phyloP scores from a whole-genome alignment of 1,284 basidiomycete genomes.

The Tylopilus sp. region DNA sequence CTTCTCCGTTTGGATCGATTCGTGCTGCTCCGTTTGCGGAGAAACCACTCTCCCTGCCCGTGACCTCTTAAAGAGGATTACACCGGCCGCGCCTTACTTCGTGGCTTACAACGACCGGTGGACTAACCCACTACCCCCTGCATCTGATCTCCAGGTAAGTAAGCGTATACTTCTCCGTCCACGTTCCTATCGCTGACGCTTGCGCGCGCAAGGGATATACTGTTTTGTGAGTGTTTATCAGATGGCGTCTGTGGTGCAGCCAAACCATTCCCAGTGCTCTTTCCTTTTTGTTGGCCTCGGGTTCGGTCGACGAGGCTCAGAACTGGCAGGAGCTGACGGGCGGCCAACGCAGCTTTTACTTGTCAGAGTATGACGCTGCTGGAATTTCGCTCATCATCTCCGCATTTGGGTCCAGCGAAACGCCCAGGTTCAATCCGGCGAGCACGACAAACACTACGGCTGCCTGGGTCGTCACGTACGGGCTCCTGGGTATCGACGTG shows the following conservation, averaged over 20 bases:
- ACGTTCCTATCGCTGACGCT: neutral
- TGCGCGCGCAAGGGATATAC: slow-evolving; percentile 41
- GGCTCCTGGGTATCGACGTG: slow-evolving; percentile 51
- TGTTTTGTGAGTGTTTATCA: slow-evolving; percentile 38
- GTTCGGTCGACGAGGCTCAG: slow-evolving; percentile 44
- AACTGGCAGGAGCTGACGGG: slow-evolving; percentile 36
- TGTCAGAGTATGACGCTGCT: slow-evolving; percentile 41
- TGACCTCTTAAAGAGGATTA: slow-evolving; percentile 38
- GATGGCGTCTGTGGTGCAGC: neutral
- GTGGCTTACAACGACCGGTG: slow-evolving; percentile 44
- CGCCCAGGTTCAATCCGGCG: slow-evolving; percentile 45
- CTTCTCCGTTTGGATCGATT: slow-evolving; percentile 10
- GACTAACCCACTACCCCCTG: slow-evolving; percentile 39
- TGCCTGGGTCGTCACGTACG: slow-evolving; percentile 45
- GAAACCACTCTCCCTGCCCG: slow-evolving; percentile 28
- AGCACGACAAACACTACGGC: slow-evolving; percentile 45
- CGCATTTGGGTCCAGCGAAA: slow-evolving; percentile 50
- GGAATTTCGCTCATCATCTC: slow-evolving; percentile 50
- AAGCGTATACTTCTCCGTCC: too few species aligned
- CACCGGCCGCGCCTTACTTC: slow-evolving; percentile 37
- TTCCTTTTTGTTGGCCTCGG: slow-evolving; percentile 42
- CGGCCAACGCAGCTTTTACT: slow-evolving; percentile 35
- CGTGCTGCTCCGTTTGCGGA: slow-evolving; percentile 18
- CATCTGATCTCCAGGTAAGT: slow-evolving; percentile 38
- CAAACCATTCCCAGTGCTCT: slow-evolving; percentile 33